Conservation (phyloP, 1,284 basidiomycete species). For the Apiotrichum gamsii region DNA sequence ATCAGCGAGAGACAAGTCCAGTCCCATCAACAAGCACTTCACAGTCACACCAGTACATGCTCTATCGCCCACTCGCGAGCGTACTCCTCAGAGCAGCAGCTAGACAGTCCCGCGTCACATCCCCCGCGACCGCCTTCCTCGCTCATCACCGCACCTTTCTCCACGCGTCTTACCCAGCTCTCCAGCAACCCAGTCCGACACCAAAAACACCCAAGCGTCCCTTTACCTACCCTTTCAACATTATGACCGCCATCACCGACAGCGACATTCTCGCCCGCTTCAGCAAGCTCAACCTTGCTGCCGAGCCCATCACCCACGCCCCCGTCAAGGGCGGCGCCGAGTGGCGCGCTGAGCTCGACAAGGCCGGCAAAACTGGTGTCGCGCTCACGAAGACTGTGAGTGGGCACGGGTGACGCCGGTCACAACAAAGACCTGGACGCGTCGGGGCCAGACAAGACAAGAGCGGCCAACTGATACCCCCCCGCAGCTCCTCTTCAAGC, state of each 20-base stretch:
- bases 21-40: no score
- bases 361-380: conserved; percentile 28
- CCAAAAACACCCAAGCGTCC: no score
- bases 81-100: conserved; percentile 17
- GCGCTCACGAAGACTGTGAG: conserved; percentile 43
- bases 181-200: no score
- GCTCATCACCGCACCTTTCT: neutral
- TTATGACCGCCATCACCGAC: conserved; percentile 68
- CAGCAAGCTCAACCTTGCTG: conserved; percentile 32
- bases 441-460: no score
- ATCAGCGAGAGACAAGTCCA: no score
- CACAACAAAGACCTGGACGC: no score
- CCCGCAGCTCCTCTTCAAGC: conserved; percentile 47
- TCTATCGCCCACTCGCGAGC: conserved; percentile 15
- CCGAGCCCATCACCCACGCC: conserved; percentile 37
- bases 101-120: neutral
- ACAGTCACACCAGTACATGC: conserved; percentile 13
- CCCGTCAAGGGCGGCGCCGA: conserved; percentile 38
- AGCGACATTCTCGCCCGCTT: conserved; percentile 55
- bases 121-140: neutral
- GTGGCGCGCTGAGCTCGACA: conserved; percentile 44
- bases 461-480: neutral
- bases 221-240: conserved; percentile 7
- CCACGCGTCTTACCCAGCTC: no score
- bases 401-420: no score